Evolutionary conservation across 164 flowering plant genomes (phyloP).

Genomic region (Buxus sempervirens): DNA sequence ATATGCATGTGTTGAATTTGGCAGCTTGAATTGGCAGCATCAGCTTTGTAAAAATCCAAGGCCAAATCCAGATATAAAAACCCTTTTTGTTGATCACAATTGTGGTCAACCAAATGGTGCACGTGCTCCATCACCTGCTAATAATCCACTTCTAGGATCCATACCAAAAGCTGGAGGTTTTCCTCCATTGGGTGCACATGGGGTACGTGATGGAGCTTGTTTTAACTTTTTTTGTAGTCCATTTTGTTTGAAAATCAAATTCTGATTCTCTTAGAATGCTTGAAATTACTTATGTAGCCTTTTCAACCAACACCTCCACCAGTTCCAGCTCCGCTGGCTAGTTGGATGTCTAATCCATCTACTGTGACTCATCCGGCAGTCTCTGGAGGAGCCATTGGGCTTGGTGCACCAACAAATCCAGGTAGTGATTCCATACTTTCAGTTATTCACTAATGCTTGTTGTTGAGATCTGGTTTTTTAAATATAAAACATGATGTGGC

Average conservation of each 20-base stretch:
- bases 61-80: slow-evolving; percentile 91
- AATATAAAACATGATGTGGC: background rate
- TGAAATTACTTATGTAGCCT: slow-evolving; percentile 43
- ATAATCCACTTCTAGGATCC: slow-evolving; percentile 61
- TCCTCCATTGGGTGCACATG: slow-evolving; percentile 78
- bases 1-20: background rate
- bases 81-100: slow-evolving; percentile 84
- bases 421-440: slow-evolving; percentile 38
- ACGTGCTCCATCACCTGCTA: slow-evolving; percentile 80
- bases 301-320: slow-evolving; percentile 68
- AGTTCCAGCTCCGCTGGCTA: slow-evolving; percentile 63
- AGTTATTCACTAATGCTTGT: background rate
- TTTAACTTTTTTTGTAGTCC: background rate
- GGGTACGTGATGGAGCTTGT: slow-evolving; percentile 35
- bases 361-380: slow-evolving; percentile 59
- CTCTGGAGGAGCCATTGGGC: slow-evolving; percentile 73
- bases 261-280: slow-evolving; percentile 4
- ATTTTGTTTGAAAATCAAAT: background rate
- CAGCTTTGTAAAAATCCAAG: slow-evolving; percentile 87
- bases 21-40: slow-evolving; percentile 92
- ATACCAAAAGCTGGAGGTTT: slow-evolving; percentile 79
- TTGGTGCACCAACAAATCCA: slow-evolving; percentile 59
- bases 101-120: slow-evolving; percentile 93
- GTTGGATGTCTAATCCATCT: slow-evolving; percentile 87
- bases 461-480: background rate